Conservation (phyloP, 371 early-diverging fungal genomes). For the Mortierella sp. region DNA sequence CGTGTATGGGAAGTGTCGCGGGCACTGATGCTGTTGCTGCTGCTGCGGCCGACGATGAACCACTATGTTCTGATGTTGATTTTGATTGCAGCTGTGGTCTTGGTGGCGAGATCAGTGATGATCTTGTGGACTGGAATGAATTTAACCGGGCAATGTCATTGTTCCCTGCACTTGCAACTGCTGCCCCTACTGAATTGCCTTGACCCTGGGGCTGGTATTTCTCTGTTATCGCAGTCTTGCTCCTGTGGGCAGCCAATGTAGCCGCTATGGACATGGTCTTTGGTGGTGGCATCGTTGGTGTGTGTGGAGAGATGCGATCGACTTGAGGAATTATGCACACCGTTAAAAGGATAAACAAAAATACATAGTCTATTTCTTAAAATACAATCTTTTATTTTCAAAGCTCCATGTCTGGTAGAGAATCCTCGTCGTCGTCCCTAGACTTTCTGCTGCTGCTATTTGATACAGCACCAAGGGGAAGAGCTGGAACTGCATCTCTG, state of each 20-base stretch:
- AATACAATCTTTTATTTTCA: not conserved
- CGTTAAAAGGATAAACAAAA: no score
- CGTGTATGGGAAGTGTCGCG: slow-evolving; percentile 26
- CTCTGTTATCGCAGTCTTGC: slow-evolving; percentile 8
- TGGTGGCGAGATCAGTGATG: not conserved
- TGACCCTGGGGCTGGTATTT: slow-evolving; percentile 11
- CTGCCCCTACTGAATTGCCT: not conserved
- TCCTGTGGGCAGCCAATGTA: slow-evolving; percentile 48
- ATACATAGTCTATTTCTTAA: no score
- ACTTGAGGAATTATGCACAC: no score
- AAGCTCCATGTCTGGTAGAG: slow-evolving; percentile 40
- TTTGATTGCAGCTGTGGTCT: not conserved
- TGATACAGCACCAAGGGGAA: not conserved
- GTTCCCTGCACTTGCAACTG: not conserved
- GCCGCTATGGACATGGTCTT: slow-evolving; percentile 47
- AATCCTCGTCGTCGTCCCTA: slow-evolving; percentile 30
- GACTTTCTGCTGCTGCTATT: not conserved
- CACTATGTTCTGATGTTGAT: not conserved
- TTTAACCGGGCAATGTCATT: not conserved
- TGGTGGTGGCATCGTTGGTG: slow-evolving; percentile 25
- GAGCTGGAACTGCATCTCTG: not conserved
- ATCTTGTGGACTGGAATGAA: not conserved
- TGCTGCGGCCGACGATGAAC: not conserved
- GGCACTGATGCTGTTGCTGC: slow-evolving; percentile 4
- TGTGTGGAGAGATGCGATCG: no score